These are phyloP conservation scores for Nicotiana benthamiana DNA, from an alignment of 257 asterid species.

Conservation along the genomic window DNA sequence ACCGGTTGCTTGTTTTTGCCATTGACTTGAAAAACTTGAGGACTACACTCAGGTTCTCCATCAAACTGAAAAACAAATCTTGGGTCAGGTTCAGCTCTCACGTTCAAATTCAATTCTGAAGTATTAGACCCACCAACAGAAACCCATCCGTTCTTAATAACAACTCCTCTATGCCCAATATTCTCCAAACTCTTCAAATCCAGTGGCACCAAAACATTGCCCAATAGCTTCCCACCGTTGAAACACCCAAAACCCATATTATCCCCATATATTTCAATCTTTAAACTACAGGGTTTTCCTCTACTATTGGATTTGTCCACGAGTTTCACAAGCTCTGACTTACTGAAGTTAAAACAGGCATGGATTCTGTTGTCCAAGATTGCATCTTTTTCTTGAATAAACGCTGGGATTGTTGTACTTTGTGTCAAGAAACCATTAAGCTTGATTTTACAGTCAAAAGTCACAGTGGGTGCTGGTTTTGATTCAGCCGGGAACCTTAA, in stretches of 20 bases:
- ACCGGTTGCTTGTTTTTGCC: conserved; percentile 88
- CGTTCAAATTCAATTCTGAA: conserved; percentile 50
- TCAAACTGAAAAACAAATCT: conserved; percentile 91
- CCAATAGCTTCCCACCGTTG: conserved; percentile 46
- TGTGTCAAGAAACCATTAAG: conserved; percentile 52
- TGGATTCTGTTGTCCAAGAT: conserved; percentile 41
- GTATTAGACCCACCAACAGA: conserved; percentile 26
- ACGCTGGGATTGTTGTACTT: conserved; percentile 31
- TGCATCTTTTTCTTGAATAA: conserved; percentile 30
- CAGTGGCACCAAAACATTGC: conserved; percentile 44
- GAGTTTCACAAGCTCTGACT: conserved; percentile 49
- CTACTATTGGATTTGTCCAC: conserved; percentile 25
- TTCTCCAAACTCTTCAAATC: conserved; percentile 58
- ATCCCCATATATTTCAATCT: conserved; percentile 40
- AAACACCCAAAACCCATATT: conserved; percentile 28
- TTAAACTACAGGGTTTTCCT: conserved; percentile 20
- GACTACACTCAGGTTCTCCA: conserved; percentile 98
- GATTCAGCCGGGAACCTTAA: conserved; percentile 26
- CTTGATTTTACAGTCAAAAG: conserved; percentile 57
- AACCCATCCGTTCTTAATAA: conserved; percentile 84
- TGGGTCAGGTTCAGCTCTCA: conserved; percentile 85
- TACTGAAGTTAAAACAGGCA: conserved; percentile 51
- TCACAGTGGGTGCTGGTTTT: neutral
- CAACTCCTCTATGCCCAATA: conserved; percentile 28
- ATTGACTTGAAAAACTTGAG: conserved; percentile 90